phyloP scores from a whole-genome alignment of 768 basidiomycete genomes.

The Favolaschia claudopus region DNA sequence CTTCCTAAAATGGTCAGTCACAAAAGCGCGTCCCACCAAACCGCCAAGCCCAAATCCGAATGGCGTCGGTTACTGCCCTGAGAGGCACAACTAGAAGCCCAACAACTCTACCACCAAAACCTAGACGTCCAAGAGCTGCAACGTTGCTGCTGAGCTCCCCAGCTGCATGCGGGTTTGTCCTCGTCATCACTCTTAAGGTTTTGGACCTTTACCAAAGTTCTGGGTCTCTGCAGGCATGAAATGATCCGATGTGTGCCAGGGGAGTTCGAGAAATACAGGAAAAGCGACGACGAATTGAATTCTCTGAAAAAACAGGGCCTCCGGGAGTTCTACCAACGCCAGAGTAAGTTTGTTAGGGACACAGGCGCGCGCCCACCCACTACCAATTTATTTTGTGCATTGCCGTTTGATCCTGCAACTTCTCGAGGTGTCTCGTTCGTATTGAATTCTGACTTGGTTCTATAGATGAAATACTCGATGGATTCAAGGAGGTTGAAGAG shows the following conservation, averaged over 20 bases:
- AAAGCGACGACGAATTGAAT: slow-evolving; percentile 21
- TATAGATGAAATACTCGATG: slow-evolving; percentile 23
- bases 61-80: too few relatives aligned
- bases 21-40: too few relatives aligned
- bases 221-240: slow-evolving; percentile 18
- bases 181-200: not conserved
- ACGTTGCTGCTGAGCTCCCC: too few relatives aligned
- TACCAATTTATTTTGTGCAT: too few relatives aligned
- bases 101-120: too few relatives aligned
- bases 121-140: too few relatives aligned
- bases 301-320: slow-evolving; percentile 16
- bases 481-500: slow-evolving; percentile 22
- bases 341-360: slow-evolving; percentile 7
- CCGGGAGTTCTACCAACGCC: slow-evolving; percentile 20
- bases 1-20: too few relatives aligned
- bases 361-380: not conserved
- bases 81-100: too few relatives aligned
- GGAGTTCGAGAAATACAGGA: slow-evolving; percentile 18
- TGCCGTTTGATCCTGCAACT: too few relatives aligned
- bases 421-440: too few relatives aligned
- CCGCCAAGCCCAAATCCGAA: too few relatives aligned
- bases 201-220: slow-evolving; percentile 1
- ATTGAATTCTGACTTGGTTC: not conserved
- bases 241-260: slow-evolving; percentile 22
- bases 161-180: too few relatives aligned